Evolutionary conservation across 192 early-diverging fungal genomes (phyloP).

Genomic region (Coemansia sp.): DNA sequence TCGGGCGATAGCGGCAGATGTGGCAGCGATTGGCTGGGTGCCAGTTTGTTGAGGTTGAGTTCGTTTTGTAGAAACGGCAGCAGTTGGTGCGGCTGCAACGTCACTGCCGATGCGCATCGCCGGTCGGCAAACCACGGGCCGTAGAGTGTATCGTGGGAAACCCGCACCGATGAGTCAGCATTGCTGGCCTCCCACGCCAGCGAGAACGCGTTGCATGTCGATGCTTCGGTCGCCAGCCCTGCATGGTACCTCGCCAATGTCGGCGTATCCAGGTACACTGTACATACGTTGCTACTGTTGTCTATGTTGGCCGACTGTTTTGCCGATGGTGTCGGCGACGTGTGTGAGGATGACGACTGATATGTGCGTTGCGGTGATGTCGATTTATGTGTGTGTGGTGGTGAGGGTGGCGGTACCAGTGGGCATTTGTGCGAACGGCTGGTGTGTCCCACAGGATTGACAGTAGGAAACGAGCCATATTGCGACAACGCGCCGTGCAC

Average conservation of each 20-base stretch:
- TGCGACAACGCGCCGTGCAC: not conserved
- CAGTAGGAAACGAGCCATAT: not conserved
- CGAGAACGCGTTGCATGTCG: slow-evolving; percentile 24
- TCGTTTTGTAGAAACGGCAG: slow-evolving; percentile 46
- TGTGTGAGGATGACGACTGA: slow-evolving; percentile 2
- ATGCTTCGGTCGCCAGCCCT: slow-evolving; percentile 24
- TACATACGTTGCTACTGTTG: slow-evolving; percentile 5
- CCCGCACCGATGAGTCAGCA: not conserved
- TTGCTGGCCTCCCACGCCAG: slow-evolving; percentile 23
- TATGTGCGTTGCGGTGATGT: slow-evolving; percentile 6
- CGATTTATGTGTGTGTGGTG: slow-evolving; percentile 25
- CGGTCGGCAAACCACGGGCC: slow-evolving; percentile 47
- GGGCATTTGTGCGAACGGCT: not conserved
- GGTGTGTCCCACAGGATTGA: not conserved
- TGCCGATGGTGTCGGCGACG: not conserved
- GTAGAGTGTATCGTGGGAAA: slow-evolving; percentile 16
- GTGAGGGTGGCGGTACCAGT: slow-evolving; percentile 16
- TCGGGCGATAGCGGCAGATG: slow-evolving; percentile 13
- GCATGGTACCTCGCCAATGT: slow-evolving; percentile 20
- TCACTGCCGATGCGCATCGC: slow-evolving; percentile 5
- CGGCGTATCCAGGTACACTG: slow-evolving; percentile 25
- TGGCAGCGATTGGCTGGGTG: not conserved
- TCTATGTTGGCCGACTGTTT: not conserved
- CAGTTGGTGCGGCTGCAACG: slow-evolving; percentile 20
- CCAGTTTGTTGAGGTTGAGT: slow-evolving; percentile 39